Evolutionary conservation across 169 alveolate genomes (phyloP), one percentile per base, ranked within the genome.

Genomic region (Plasmodium berghei): DNA sequence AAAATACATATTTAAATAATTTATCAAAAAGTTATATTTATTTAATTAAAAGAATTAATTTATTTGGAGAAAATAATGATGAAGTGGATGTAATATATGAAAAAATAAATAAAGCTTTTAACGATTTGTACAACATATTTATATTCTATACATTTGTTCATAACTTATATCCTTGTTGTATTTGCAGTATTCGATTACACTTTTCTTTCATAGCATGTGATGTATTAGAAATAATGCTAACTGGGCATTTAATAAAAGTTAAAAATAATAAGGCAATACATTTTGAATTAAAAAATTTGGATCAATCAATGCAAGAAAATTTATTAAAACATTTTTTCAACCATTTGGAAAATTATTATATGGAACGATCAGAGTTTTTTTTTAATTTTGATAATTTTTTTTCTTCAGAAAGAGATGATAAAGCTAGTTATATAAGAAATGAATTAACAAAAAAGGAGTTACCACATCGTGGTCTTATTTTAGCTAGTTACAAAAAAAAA

Each of bases 161-260:
- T 42, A 83, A 83, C n/a, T 56, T 83, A 45, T 61, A 1, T 10
- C 90, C 90, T 14, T 83, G 90, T 34, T 83, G 90, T 55, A 67
- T 83, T 42, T 83, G 72, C 46, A 67, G 85, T 45, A 83, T 83
- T 1, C 67, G 40, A 59, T 34, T 67, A 54, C 46, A 83, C 22
- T 83, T 66, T 49, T 70, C 55, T 2, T 83, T 83, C 2, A 58
- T 67, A 34, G 67, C 90, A 2, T 70, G 67, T 58, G 90, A 83
- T 49, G 58, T 83, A 28, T 55, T 83, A 59, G 90, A 83, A 67
- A 54, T 83, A 40, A 83, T 83, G 90, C 22, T 83, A 28, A 83
- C 90, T 12, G 90, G 90, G 0, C 90, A 83, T 83, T 83, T 83
- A 70, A 48, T 83, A 16, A 83, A 83, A 46, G 77, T 83, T 18